These are phyloP conservation scores for Trichopus zeylanicus DNA, from an alignment of 116 monocot genomes.

Conservation along the genomic window DNA sequence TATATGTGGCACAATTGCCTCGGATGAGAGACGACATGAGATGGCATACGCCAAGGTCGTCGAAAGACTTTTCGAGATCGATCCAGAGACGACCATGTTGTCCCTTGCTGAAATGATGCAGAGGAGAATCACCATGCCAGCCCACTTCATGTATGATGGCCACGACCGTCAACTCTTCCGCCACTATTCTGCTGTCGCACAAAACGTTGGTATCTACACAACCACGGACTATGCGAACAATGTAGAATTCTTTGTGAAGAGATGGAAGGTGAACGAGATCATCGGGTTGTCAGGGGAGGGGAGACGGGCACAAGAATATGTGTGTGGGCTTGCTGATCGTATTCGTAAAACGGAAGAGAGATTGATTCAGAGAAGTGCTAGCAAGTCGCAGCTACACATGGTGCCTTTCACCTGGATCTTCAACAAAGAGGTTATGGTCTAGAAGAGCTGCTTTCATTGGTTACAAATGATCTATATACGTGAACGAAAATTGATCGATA, in stretches of 20 bases:
- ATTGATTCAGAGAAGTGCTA: background rate
- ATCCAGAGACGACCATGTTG: conserved; percentile 2
- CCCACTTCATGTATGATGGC: background rate
- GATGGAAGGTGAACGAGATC: background rate
- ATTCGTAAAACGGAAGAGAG: background rate
- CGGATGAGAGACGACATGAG: conserved; percentile 7
- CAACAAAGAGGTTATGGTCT: background rate
- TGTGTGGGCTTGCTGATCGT: background rate
- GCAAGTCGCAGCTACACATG: background rate
- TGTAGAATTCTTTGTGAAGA: conserved; percentile 1
- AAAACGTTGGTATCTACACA: conserved; percentile 1
- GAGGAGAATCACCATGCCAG: conserved; percentile 1
- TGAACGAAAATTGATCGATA: too few species aligned
- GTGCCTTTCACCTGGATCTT: background rate
- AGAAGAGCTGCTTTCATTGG: too few species aligned
- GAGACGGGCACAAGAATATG: background rate
- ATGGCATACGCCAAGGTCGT: conserved; percentile 8
- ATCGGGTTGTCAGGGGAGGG: background rate
- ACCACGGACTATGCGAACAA: conserved; percentile 2
- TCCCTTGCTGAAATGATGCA: conserved; percentile 4
- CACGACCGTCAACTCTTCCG: background rate
- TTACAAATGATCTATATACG: too few species aligned
- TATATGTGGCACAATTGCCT: background rate
- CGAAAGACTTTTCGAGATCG: conserved; percentile 2
- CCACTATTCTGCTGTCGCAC: background rate